phyloP scores from a whole-genome alignment of 805 yeast species.

The Spathaspora boniae region DNA sequence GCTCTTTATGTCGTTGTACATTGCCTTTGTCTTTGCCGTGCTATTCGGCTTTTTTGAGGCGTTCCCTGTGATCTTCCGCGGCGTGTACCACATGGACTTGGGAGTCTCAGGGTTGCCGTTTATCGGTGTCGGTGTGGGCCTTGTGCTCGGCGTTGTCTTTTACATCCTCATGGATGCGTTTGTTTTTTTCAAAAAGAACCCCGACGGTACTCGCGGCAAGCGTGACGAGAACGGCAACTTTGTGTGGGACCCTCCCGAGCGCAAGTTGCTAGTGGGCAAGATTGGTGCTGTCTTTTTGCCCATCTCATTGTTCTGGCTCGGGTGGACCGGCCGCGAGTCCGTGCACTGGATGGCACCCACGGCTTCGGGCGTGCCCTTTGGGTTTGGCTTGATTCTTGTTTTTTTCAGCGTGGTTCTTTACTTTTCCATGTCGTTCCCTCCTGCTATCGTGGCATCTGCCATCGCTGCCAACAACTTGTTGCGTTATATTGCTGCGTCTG shows the following conservation, averaged over 20 bases:
- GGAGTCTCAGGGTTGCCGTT: slow-evolving; percentile 71
- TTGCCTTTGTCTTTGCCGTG: slow-evolving; percentile 74
- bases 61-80: slow-evolving; percentile 68
- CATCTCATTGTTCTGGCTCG: slow-evolving; percentile 73
- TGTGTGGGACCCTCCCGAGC: slow-evolving; percentile 57
- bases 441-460: slow-evolving; percentile 78
- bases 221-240: slow-evolving; percentile 56
- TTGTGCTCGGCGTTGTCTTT: slow-evolving; percentile 50
- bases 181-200: slow-evolving; percentile 51
- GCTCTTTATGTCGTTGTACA: slow-evolving; percentile 60
- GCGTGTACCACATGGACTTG: slow-evolving; percentile 53
- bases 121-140: slow-evolving; percentile 68
- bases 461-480: slow-evolving; percentile 82
- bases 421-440: slow-evolving; percentile 70
- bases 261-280: slow-evolving; percentile 56
- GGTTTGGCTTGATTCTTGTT: slow-evolving; percentile 67
- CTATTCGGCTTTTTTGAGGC: slow-evolving; percentile 80
- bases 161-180: slow-evolving; percentile 49
- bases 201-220: slow-evolving; percentile 57
- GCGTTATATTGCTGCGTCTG: slow-evolving; percentile 72
- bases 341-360: slow-evolving; percentile 79
- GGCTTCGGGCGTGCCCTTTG: slow-evolving; percentile 75
- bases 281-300: slow-evolving; percentile 68
- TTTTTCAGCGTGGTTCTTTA: slow-evolving; percentile 69
- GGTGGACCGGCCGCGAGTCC: slow-evolving; percentile 61